Conservation (phyloP, 1,284 basidiomycete species). For the Mycosarcoma mackinlayi region DNA sequence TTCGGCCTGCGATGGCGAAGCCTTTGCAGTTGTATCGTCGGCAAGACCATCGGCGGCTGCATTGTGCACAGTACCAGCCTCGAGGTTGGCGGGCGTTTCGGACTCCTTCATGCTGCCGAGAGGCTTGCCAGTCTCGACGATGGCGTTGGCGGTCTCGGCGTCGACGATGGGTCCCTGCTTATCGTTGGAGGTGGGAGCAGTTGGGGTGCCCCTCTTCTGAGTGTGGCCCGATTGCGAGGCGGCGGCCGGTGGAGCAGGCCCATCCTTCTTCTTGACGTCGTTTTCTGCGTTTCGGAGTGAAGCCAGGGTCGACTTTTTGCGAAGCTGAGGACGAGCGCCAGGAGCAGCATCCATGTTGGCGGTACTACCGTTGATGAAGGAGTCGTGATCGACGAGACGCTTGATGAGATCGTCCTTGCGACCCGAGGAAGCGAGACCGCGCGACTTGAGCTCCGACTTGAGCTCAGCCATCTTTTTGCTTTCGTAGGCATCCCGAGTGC, state of each 20-base stretch:
- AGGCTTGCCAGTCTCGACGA: slow-evolving; percentile 32
- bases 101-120: slow-evolving; percentile 51
- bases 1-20: slow-evolving; percentile 29
- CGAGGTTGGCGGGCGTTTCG: slow-evolving; percentile 47
- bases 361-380: slow-evolving; percentile 51
- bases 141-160: slow-evolving; percentile 36
- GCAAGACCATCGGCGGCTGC: slow-evolving; percentile 46
- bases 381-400: slow-evolving; percentile 58
- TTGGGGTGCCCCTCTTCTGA: slow-evolving; percentile 23
- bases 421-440: slow-evolving; percentile 58
- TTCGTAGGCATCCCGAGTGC: slow-evolving; percentile 58
- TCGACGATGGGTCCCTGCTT: slow-evolving; percentile 33
- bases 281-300: slow-evolving; percentile 32
- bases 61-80: slow-evolving; percentile 53
- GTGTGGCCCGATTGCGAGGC: slow-evolving; percentile 24
- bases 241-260: slow-evolving; percentile 25
- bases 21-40: slow-evolving; percentile 36
- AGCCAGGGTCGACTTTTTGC: slow-evolving; percentile 56
- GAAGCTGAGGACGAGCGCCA: slow-evolving; percentile 33
- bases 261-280: slow-evolving; percentile 15
- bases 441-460: slow-evolving; percentile 56
- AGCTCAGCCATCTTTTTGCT: slow-evolving; percentile 55
- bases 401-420: slow-evolving; percentile 60
- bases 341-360: slow-evolving; percentile 26
- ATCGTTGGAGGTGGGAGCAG: slow-evolving; percentile 9